Percentiles rank a stretch among this genome's conserved stretches.
phyloP scores from a whole-genome alignment of 2,329 filamentous ascomycete genomes.

The Talaromyces sp. region DNA sequence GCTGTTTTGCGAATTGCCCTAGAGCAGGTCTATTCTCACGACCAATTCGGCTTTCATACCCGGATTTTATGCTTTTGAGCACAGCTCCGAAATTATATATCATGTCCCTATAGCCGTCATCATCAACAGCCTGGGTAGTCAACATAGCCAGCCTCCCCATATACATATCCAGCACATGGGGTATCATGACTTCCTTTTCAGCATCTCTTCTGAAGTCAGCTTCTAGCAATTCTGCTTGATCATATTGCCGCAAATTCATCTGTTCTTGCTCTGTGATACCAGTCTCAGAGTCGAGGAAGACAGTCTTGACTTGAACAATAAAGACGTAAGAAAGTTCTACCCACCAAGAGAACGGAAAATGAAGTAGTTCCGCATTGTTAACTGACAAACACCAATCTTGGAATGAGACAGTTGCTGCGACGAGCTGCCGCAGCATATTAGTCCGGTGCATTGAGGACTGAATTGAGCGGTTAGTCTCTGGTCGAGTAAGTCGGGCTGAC shows the following conservation, averaged over 20 bases:
- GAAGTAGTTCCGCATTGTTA: not conserved
- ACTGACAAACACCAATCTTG: not conserved
- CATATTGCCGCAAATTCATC: not conserved
- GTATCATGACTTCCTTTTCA: constrained; percentile 2
- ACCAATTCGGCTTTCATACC: not conserved
- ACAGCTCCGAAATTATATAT: not conserved
- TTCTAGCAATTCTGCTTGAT: not conserved
- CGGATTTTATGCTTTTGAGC: constrained; percentile 1
- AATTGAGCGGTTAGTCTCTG: not conserved
- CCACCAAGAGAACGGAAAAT: not conserved
- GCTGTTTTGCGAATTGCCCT: not conserved
- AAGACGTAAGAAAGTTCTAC: not conserved
- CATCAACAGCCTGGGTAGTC: not conserved
- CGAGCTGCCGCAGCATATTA: not conserved
- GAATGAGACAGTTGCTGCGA: constrained; percentile 1
- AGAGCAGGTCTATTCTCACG: not conserved
- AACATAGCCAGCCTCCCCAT: not conserved
- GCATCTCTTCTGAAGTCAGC: not conserved
- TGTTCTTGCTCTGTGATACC: not conserved
- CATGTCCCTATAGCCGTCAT: not conserved
- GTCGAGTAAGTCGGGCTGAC: not conserved
- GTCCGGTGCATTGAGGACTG: not conserved
- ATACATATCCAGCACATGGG: not conserved
- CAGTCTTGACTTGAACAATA: not conserved
- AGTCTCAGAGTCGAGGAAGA: not conserved